Evolutionary conservation across 345 rosid genomes (phyloP), one percentile per base, ranked within the genome.

Genomic region (Balakata baccata): DNA sequence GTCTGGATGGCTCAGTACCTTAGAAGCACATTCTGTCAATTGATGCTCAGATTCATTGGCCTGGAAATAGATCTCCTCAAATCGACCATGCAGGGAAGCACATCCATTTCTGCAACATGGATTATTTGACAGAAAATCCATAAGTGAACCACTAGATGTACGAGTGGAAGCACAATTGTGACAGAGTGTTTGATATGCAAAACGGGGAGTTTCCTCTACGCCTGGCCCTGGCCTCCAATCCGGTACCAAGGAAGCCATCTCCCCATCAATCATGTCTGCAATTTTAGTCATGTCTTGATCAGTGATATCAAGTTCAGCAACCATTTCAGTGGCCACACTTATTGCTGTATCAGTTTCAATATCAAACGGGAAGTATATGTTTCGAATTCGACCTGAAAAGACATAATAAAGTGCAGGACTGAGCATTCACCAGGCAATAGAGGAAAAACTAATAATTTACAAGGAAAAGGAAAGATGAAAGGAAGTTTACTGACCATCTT

Each of bases 291-390:
- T 94, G 25, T 92, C 97, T 61, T 85, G 91, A 75, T 87, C 92
- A 4, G 85, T 89, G 62, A 95, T 87, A 79, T 95, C 99, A 68
- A 95, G 85, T 67, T 95, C 99, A 2, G 90, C 89, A 39, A 92
- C 93, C 99, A 95, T 95, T 82, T 95, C 99, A n/a, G 87, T 86
- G 34, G 99, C 96, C 49, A 95, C 99, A 43, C 90, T 91, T 43
- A 89, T 75, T 20, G 99, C 98, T 43, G 96, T 89, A 68, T 95
- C 98, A 0, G 62, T 87, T 62, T 88, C 90, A 49, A 85, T 64
- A 56, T 89, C 96, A 11, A 95, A 95, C 0, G 91, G 97, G 82
- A 95, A 95, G 81, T 95, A 85, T 75, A 95, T 95, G 79, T 92
- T 92, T 45, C 98, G 82, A 49, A 89, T 84, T 43, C 75, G 86